phyloP scores from a whole-genome alignment of 2,329 filamentous ascomycete species.

The Fusarium sp. region DNA sequence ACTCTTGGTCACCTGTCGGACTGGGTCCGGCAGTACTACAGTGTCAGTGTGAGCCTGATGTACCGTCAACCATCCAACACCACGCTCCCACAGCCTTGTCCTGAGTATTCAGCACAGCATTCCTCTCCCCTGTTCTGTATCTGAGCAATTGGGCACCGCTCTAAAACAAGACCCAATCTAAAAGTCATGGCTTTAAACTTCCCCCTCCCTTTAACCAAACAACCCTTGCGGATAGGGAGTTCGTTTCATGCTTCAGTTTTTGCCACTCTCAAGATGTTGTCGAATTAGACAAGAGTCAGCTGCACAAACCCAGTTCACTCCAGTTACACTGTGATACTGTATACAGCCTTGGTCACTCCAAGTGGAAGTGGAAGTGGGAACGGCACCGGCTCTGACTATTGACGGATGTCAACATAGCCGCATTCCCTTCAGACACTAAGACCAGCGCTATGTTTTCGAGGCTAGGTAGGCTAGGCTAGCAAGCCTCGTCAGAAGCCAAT shows the following conservation, averaged over 20 bases:
- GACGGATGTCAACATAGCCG: constrained; percentile 20
- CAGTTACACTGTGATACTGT: constrained; percentile 24
- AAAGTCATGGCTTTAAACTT: constrained; percentile 1
- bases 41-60: constrained; percentile 7
- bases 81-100: constrained; percentile 11
- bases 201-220: background rate
- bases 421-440: constrained; percentile 34
- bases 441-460: constrained; percentile 9
- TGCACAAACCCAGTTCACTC: background rate
- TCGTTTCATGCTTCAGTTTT: constrained; percentile 8
- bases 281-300: background rate
- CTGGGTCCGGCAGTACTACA: constrained; percentile 9
- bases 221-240: background rate
- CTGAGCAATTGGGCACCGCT: constrained; percentile 7
- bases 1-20: constrained; percentile 19
- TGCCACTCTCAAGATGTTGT: constrained; percentile 18
- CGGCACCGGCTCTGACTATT: constrained; percentile 6
- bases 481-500: constrained; percentile 25
- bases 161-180: constrained; percentile 14
- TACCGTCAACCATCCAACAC: constrained; percentile 13
- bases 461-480: constrained; percentile 30
- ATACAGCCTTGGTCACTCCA: constrained; percentile 18
- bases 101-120: constrained; percentile 6
- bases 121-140: background rate
- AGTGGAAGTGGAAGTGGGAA: constrained; percentile 15